Percentiles rank a stretch among this genome's conserved stretches.
Evolutionary conservation across 345 rosid genomes (phyloP).

Genomic region (Brassica nigra): DNA sequence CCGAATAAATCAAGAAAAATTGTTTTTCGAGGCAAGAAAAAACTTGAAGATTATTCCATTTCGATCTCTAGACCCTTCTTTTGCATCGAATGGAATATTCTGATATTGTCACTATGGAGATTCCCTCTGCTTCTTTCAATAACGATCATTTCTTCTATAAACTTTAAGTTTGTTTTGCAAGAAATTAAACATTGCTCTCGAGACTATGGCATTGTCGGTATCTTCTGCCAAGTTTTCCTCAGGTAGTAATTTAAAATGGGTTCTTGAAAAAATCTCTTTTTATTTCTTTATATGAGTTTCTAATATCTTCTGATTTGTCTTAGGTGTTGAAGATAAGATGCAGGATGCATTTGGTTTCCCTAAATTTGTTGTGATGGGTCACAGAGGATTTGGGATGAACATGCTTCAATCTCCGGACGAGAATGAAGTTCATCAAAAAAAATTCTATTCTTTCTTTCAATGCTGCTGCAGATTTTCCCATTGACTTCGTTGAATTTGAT

Average conservation of each 20-base stretch:
- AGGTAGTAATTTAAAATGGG: conserved; percentile 27
- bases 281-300: not conserved
- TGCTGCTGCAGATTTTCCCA: conserved; percentile 50
- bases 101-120: conserved; percentile 12
- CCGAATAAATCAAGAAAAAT: not conserved
- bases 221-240: conserved; percentile 30
- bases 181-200: conserved; percentile 46
- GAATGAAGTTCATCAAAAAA: conserved; percentile 62
- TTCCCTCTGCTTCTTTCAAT: conserved; percentile 11
- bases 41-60: conserved; percentile 34
- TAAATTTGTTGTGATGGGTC: conserved; percentile 66
- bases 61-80: conserved; percentile 39
- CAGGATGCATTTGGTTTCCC: conserved; percentile 31
- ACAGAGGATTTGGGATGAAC: conserved; percentile 79
- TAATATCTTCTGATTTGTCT: not conserved
- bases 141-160: not conserved
- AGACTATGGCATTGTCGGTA: conserved; percentile 42
- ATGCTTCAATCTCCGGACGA: conserved; percentile 48
- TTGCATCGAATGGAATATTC: conserved; percentile 33
- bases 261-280: not conserved
- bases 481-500: conserved; percentile 75
- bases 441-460: conserved; percentile 62
- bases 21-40: not conserved
- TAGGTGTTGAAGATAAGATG: conserved; percentile 39
- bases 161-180: not conserved